Conservation (phyloP, 225 moss, liverwort and hornwort genomes). For the Marchantia paleacea region DNA sequence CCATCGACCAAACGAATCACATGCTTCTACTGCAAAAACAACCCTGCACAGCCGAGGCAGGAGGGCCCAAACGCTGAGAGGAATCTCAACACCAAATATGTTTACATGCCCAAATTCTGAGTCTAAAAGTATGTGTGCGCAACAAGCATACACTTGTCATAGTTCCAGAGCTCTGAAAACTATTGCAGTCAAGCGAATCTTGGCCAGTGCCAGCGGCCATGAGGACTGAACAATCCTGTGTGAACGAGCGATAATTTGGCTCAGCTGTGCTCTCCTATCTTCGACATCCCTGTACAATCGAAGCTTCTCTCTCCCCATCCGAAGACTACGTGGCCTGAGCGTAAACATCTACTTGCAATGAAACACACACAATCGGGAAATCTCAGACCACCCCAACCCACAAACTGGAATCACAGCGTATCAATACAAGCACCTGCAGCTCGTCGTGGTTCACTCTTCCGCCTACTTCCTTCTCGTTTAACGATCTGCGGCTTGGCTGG, state of each 20-base stretch:
- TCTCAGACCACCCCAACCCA: constrained; percentile 9
- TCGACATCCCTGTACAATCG: constrained; percentile 18
- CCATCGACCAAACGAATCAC: constrained; percentile 21
- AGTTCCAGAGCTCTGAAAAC: constrained; percentile 1
- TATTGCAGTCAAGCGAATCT: constrained; percentile 1
- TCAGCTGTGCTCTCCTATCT: constrained; percentile 6
- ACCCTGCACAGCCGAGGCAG: constrained; percentile 22
- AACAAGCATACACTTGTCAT: background rate
- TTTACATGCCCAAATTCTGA: constrained; percentile 12
- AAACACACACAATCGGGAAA: constrained; percentile 13
- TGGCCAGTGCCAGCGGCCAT: constrained; percentile 5
- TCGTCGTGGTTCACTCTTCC: constrained; percentile 89
- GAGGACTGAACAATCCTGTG: constrained; percentile 8
- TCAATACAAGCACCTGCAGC: constrained; percentile 86
- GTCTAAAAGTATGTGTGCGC: background rate
- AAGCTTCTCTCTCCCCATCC: constrained; percentile 1
- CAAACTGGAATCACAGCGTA: constrained; percentile 24
- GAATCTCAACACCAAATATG: constrained; percentile 9
- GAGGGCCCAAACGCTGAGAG: constrained; percentile 16
- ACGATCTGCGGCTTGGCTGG: constrained; percentile 61
- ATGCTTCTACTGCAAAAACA: constrained; percentile 24
- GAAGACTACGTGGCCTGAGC: background rate
- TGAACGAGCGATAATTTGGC: constrained; percentile 3
- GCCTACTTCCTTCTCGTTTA: constrained; percentile 80
- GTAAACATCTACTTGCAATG: background rate